Conservation (phyloP, 2,329 filamentous ascomycete species). For the Fusarium torulosum region DNA sequence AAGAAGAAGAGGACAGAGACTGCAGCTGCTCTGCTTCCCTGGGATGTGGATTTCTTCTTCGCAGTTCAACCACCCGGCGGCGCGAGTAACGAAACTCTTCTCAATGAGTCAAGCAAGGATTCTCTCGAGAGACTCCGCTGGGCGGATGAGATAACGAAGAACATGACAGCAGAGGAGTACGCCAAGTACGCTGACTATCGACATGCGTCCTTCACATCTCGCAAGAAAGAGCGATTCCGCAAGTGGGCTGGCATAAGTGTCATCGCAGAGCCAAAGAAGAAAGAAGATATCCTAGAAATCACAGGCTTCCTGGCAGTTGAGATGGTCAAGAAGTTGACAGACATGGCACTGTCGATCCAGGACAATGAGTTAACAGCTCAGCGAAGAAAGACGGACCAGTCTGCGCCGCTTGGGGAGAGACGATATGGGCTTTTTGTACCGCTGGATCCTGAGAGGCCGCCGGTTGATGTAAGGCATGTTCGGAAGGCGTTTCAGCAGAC, state of each 20-base stretch:
- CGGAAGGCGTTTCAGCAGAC: constrained; percentile 21
- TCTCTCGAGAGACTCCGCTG: constrained; percentile 91
- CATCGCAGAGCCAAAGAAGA: constrained; percentile 93
- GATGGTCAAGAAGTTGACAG: constrained; percentile 95
- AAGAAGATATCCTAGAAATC: constrained; percentile 97
- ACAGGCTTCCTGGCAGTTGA: constrained; percentile 96
- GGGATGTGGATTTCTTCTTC: constrained; percentile 93
- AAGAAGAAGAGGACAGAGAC: constrained; percentile 79
- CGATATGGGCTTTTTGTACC: constrained; percentile 15
- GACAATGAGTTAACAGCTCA: constrained; percentile 49
- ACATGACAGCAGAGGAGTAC: constrained; percentile 97
- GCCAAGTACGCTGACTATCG: constrained; percentile 98
- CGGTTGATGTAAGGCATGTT: constrained; percentile 13
- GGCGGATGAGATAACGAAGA: constrained; percentile 93
- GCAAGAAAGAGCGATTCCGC: constrained; percentile 94
- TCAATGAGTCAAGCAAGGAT: constrained; percentile 92
- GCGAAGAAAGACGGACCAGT: not conserved
- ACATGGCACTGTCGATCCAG: constrained; percentile 94
- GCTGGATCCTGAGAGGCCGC: not conserved
- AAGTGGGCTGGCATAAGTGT: constrained; percentile 97
- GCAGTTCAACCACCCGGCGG: constrained; percentile 85
- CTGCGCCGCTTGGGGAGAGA: rapidly evolving
- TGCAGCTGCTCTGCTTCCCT: constrained; percentile 89
- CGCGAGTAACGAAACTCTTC: constrained; percentile 51
- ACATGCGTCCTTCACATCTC: constrained; percentile 96